Evolutionary conservation across 371 early-diverging fungal genomes (phyloP).

Genomic region (Rhizomucor miehei): DNA sequence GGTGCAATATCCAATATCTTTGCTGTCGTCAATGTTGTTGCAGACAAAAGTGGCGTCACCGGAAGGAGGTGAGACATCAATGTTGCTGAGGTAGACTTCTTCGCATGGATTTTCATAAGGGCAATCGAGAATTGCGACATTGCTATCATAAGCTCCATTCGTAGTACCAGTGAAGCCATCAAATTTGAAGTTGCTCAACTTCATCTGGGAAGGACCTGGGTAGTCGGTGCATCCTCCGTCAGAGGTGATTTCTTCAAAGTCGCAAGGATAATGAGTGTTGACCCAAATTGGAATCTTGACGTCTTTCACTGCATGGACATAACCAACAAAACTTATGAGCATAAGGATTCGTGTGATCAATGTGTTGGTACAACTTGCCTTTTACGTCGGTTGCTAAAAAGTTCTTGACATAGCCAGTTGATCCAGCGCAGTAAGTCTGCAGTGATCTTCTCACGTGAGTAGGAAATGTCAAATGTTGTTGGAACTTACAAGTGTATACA

Average conservation of each 20-base stretch:
- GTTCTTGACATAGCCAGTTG: conserved; percentile 4
- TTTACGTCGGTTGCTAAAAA: conserved; percentile 6
- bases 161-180: conserved; percentile 9
- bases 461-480: neutral
- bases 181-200: conserved; percentile 9
- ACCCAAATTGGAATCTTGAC: conserved; percentile 11
- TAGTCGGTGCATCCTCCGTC: conserved; percentile 12
- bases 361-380: conserved; percentile 1
- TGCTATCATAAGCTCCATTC: conserved; percentile 3
- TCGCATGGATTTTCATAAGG: conserved; percentile 5
- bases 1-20: conserved; percentile 1
- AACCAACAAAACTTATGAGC: neutral
- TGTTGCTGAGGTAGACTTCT: conserved; percentile 2
- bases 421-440: conserved; percentile 11
- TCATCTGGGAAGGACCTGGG: conserved; percentile 9
- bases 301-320: conserved; percentile 1
- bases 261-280: conserved; percentile 12
- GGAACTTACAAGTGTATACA: neutral
- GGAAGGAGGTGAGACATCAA: conserved; percentile 5
- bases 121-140: conserved; percentile 10
- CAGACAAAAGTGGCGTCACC: conserved; percentile 8
- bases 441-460: neutral
- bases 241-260: conserved; percentile 3
- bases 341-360: neutral
- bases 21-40: conserved; percentile 8